Evolutionary conservation across 2,329 filamentous ascomycete species (phyloP).

Genomic region (Trichoderma semiorbis): DNA sequence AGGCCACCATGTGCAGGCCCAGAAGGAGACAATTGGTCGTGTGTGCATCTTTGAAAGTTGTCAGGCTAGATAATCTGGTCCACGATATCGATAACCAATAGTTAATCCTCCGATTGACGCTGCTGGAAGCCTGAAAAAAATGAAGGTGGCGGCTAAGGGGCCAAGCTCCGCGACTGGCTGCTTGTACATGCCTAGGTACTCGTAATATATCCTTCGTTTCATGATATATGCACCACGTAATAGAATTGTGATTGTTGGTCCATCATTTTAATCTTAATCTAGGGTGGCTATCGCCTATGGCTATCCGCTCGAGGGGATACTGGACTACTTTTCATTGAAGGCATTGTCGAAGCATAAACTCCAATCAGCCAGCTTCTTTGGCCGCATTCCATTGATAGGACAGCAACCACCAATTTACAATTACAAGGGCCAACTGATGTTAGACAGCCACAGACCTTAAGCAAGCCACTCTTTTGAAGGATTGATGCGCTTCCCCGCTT

Average conservation of each 20-base stretch:
- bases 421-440: background rate
- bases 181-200: background rate
- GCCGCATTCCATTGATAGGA: background rate
- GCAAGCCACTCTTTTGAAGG: background rate
- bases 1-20: background rate
- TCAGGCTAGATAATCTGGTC: background rate
- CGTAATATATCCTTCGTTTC: background rate
- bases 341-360: background rate
- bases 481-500: conserved; percentile 1
- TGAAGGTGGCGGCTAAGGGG: background rate
- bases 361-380: background rate
- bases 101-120: background rate
- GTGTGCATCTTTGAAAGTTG: background rate
- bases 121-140: background rate
- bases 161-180: background rate
- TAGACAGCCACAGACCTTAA: background rate
- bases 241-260: background rate
- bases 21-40: background rate
- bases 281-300: background rate
- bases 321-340: background rate
- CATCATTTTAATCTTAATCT: background rate
- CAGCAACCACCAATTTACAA: background rate
- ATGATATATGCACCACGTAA: background rate
- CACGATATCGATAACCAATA: background rate
- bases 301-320: background rate